phyloP scores from a whole-genome alignment of 768 basidiomycete species.

The Kwoniella shandongensis region DNA sequence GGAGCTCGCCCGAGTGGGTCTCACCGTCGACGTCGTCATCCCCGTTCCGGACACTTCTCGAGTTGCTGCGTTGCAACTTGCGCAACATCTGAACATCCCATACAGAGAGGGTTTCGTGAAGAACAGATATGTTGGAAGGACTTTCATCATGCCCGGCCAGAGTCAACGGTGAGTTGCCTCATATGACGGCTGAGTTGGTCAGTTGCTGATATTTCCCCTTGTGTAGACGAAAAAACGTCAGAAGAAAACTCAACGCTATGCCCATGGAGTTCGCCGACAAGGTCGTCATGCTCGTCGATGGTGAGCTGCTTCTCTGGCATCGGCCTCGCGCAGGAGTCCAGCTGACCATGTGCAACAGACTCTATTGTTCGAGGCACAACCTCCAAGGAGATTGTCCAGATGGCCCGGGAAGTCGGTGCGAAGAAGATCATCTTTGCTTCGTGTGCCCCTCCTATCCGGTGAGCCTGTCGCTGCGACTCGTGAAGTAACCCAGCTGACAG shows the following conservation, averaged over 20 bases:
- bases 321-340: background rate
- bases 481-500: background rate
- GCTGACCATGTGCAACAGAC: slow-evolving; percentile 59
- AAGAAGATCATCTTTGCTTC: slow-evolving; percentile 94
- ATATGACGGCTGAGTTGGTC: background rate
- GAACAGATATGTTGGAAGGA: slow-evolving; percentile 96
- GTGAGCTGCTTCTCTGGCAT: slow-evolving; percentile 56
- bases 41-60: slow-evolving; percentile 96
- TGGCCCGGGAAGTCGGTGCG: slow-evolving; percentile 98
- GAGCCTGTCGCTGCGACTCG: slow-evolving; percentile 19
- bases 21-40: slow-evolving; percentile 86
- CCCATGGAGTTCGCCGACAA: slow-evolving; percentile 90
- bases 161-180: slow-evolving; percentile 69
- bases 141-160: slow-evolving; percentile 99
- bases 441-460: slow-evolving; percentile 95
- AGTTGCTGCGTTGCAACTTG: slow-evolving; percentile 91
- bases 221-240: slow-evolving; percentile 81
- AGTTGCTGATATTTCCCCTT: background rate
- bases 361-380: slow-evolving; percentile 98
- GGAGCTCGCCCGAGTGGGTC: slow-evolving; percentile 61
- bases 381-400: slow-evolving; percentile 96
- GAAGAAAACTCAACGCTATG: slow-evolving; percentile 96
- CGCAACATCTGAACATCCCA: slow-evolving; percentile 81
- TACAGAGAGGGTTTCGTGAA: slow-evolving; percentile 99
- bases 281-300: slow-evolving; percentile 93